Evolutionary conservation across 2,329 filamentous ascomycete genomes (phyloP), one percentile per base, ranked within the genome.

Genomic region (Metarhizium humberi): DNA sequence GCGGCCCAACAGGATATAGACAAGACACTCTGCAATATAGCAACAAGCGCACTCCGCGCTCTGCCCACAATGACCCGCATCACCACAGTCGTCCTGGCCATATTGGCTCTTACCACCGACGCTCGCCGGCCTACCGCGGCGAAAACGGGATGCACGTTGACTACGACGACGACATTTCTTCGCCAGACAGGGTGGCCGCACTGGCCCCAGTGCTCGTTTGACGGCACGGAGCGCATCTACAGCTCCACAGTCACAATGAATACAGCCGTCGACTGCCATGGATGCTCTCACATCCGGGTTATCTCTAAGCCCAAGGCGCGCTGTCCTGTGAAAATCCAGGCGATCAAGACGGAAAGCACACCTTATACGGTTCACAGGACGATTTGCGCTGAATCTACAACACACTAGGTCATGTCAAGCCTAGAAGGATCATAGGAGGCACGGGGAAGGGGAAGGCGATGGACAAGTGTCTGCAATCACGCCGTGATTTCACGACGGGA

Each of bases 241-340:
- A 62, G 66, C 1, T 60, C 64, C 4, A 69, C 66, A 1, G 60
- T 59, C 8, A 64, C 64, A 6, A 6, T 62, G 2, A 61, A 56
- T 20, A 56, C 51, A 2, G 47, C 60, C 14, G 55, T 71, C 38
- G 61, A 72, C 60, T 72, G 70, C 56, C 57, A 65, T 48, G 70
- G 67, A 2, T 71, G 69, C 56, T 53, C 60, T 8, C 54, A 58
- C 45, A 36, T 71, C 14, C 38, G 45, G 1, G 58, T 70, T 6
- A 34, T 59, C 13, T 43, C 55, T 3, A 38, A 59, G 59, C 54
- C 63, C 38, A 5, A 59, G 43, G 57, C 65, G 34, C 54, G 55
- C 46, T 71, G 68, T 51, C 67, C 67, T 6, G 63, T 58, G n/a
- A 53, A 56, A 52, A 53, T 50, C 52, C 62, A 56, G 38, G 57